phyloP scores from a whole-genome alignment of 768 basidiomycete species.

The Neoboletus magnificus region DNA sequence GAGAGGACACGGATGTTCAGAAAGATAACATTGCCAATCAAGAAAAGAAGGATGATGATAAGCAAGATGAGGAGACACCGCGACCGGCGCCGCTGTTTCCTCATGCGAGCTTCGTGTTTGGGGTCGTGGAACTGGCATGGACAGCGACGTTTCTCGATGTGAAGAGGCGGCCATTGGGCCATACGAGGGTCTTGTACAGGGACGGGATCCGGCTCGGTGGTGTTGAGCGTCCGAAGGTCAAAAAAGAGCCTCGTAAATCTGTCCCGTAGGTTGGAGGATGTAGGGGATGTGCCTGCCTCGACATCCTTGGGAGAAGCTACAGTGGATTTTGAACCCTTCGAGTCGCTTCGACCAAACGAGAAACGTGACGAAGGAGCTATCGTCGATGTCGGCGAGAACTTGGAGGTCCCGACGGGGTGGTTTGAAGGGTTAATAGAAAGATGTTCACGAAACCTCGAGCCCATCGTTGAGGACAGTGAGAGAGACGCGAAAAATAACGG shows the following conservation, averaged over 20 bases:
- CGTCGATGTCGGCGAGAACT: slow-evolving; percentile 45
- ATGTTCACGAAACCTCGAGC: slow-evolving; percentile 32
- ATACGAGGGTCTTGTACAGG: slow-evolving; percentile 24
- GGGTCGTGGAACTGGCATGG: slow-evolving; percentile 23
- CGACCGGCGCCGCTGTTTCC: slow-evolving; percentile 31
- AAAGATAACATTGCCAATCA: slow-evolving; percentile 40
- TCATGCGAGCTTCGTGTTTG: slow-evolving; percentile 17
- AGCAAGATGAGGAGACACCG: slow-evolving; percentile 32
- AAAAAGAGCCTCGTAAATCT: slow-evolving; percentile 37
- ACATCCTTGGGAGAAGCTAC: slow-evolving; percentile 18
- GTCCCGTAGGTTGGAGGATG: slow-evolving; percentile 27
- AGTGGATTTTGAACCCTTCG: neutral
- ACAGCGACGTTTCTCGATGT: slow-evolving; percentile 35
- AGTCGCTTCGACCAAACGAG: slow-evolving; percentile 21
- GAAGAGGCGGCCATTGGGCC: slow-evolving; percentile 38
- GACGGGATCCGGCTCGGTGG: slow-evolving; percentile 22
- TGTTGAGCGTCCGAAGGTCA: slow-evolving; percentile 32
- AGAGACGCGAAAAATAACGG: neutral
- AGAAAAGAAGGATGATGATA: slow-evolving; percentile 39
- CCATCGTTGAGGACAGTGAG: slow-evolving; percentile 13
- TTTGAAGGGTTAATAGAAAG: slow-evolving; percentile 20
- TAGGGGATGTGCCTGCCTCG: slow-evolving; percentile 20
- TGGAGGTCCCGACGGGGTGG: slow-evolving; percentile 31
- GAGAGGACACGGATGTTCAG: slow-evolving; percentile 37
- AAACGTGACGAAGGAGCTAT: slow-evolving; percentile 28